Evolutionary conservation across 2,329 filamentous ascomycete genomes (phyloP).

Genomic region (Ascochyta rabiei): DNA sequence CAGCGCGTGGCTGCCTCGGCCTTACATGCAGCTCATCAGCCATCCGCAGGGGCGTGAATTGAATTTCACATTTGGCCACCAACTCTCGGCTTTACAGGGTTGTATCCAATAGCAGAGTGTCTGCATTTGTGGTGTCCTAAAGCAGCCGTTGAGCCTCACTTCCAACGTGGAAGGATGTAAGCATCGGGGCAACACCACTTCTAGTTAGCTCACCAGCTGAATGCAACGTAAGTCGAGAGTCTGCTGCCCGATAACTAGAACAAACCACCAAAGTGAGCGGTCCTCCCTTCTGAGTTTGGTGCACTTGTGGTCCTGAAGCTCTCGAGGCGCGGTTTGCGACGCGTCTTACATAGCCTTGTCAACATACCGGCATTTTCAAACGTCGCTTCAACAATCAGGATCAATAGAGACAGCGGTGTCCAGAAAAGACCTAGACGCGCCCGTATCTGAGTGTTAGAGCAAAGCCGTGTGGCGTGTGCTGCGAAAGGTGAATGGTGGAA

Average conservation of each 20-base stretch:
- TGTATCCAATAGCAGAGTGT: neutral
- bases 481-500: neutral
- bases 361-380: neutral
- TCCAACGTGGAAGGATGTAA: neutral
- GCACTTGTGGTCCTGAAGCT: neutral
- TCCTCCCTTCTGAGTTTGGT: neutral
- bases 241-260: no score
- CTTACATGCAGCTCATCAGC: constrained; percentile 7
- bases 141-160: neutral
- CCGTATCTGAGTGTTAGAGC: neutral
- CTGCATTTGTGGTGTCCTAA: neutral
- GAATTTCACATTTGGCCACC: neutral
- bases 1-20: constrained; percentile 3
- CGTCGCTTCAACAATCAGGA: neutral
- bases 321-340: neutral
- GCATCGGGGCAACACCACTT: neutral
- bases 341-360: neutral
- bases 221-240: neutral
- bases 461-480: neutral
- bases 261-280: no score
- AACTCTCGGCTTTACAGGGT: neutral
- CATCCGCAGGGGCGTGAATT: constrained; percentile 1
- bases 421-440: neutral
- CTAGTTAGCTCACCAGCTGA: neutral
- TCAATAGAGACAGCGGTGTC: neutral